These are phyloP conservation scores for Penicillium griseofulvum DNA, from an alignment of 2,329 filamentous ascomycete genomes.

Conservation along the genomic window DNA sequence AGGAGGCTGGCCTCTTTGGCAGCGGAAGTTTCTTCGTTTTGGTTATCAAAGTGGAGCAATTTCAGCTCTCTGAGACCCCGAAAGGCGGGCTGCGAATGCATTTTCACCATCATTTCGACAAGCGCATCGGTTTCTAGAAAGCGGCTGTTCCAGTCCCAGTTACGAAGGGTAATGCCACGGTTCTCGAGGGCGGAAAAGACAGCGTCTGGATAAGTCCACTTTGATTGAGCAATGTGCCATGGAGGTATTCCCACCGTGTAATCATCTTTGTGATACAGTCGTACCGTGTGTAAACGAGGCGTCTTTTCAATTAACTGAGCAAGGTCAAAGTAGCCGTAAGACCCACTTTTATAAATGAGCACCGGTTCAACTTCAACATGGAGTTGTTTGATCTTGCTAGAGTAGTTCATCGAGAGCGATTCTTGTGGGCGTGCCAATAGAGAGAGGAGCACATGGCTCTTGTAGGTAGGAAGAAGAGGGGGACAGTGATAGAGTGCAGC, in stretches of 20 bases:
- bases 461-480: constrained; percentile 56
- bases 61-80: constrained; percentile 33
- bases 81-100: constrained; percentile 59
- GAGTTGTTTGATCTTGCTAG: constrained; percentile 67
- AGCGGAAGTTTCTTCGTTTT: constrained; percentile 44
- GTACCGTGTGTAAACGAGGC: constrained; percentile 65
- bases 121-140: constrained; percentile 40
- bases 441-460: constrained; percentile 49
- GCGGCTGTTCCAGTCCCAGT: constrained; percentile 57
- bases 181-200: constrained; percentile 65
- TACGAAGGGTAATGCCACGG: constrained; percentile 46
- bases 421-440: constrained; percentile 57
- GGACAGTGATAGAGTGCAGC: constrained; percentile 70
- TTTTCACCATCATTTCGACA: constrained; percentile 50
- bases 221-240: constrained; percentile 34
- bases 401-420: constrained; percentile 60
- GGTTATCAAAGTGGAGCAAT: constrained; percentile 38
- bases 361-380: constrained; percentile 64
- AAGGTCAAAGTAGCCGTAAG: constrained; percentile 56
- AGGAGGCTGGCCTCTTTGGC: constrained; percentile 35
- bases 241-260: constrained; percentile 33
- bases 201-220: constrained; percentile 67
- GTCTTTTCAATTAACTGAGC: constrained; percentile 60
- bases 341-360: constrained; percentile 54
- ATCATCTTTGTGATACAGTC: constrained; percentile 70